phyloP scores from a whole-genome alignment of 495 filamentous ascomycete species.

The Annulohypoxylon nitens region DNA sequence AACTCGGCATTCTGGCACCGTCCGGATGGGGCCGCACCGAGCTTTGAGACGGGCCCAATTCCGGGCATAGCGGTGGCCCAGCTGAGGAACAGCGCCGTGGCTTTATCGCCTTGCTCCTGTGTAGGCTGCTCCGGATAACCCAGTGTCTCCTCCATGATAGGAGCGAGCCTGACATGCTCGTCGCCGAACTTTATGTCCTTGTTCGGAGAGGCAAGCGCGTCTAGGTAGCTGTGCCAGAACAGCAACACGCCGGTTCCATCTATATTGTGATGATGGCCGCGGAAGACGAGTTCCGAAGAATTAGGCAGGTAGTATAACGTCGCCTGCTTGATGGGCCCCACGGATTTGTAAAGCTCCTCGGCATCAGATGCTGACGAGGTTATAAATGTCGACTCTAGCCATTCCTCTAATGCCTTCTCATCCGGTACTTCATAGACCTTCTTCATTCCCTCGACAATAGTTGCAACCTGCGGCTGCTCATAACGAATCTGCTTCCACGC shows the following conservation, averaged over 20 bases:
- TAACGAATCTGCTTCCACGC: constrained; percentile 50
- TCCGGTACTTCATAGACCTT: constrained; percentile 48
- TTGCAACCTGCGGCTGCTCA: constrained; percentile 48
- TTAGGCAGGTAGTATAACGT: constrained; percentile 49
- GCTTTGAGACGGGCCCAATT: constrained; percentile 33
- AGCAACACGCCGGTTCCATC: constrained; percentile 32
- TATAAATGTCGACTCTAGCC: constrained; percentile 47
- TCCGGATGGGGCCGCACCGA: constrained; percentile 29
- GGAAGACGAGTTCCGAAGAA: constrained; percentile 45
- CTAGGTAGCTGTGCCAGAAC: constrained; percentile 39
- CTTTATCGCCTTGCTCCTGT: constrained; percentile 28
- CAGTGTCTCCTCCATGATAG: constrained; percentile 28
- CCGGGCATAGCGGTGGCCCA: constrained; percentile 37
- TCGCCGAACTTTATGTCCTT: constrained; percentile 37
- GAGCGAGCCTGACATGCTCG: constrained; percentile 31
- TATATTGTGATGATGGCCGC: constrained; percentile 32
- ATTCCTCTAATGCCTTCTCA: constrained; percentile 39
- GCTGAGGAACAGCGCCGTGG: constrained; percentile 26
- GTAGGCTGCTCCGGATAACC: constrained; percentile 36
- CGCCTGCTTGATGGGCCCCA: constrained; percentile 39
- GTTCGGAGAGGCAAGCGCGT: constrained; percentile 22
- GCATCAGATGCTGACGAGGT: constrained; percentile 41
- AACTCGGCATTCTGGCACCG: constrained; percentile 30
- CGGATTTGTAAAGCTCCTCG: constrained; percentile 37
- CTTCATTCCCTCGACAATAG: constrained; percentile 39